Evolutionary conservation across 371 early-diverging fungal genomes (phyloP), one percentile per base, ranked within the genome.

Genomic region (Mortierella sp.): DNA sequence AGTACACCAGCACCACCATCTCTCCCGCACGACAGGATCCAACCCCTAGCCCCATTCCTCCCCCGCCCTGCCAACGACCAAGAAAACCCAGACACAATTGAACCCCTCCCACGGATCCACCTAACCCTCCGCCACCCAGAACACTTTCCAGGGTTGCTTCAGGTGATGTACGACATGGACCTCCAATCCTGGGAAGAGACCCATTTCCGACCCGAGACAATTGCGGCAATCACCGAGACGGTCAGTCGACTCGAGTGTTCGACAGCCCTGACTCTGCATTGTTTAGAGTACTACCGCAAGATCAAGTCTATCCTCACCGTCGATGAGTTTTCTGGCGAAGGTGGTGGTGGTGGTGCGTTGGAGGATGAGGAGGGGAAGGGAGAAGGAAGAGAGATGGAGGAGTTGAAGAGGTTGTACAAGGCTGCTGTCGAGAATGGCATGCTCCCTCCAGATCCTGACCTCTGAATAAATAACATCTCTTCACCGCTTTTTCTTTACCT

Each of bases 191-290:
- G 80, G 80, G 70, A 58, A 6, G 19, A 34, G 6, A 53, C 53
- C 2, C 19, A 14, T 5, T 76, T 80, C 52, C 34, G 58, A 1
- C 70, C 70, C 0, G 65, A 64, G 39, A 73, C 73, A 2, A 66
- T 80, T 9, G 77, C 66, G 7, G 61, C 45, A 22, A 76, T 76
- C 24, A 41, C 61, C 9, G 64, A 55, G 2, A 80, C 70, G 16
- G 66, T 80, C 37, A 8, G 41, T 8, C 63, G 70, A 1, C 64
- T 80, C 37, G 77, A 76, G n/a, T 80, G 80, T 52, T 64, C 43
- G 6, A 43, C 53, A 0, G 39, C 24, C 0, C n/a, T 76, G 44
- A 66, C 61, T 24, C 0, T 73, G 31, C 45, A 64, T 14, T 80
- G 80, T 47, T 61, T 80, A 11, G 55, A 73, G 31, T 80, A 80